Conservation (phyloP, 495 filamentous ascomycete genomes). For the Aspergillus haitiensis region DNA sequence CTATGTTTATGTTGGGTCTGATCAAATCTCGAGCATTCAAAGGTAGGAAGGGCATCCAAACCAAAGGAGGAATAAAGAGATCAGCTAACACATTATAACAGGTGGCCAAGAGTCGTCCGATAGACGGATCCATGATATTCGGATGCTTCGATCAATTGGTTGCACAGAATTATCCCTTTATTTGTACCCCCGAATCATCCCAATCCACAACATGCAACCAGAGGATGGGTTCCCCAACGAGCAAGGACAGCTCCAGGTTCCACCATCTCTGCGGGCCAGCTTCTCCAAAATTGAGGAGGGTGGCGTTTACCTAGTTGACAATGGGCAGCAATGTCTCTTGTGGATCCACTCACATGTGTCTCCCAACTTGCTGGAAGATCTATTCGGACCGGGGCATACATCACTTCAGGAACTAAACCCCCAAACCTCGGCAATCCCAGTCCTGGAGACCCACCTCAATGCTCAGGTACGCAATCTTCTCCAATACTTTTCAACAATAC, state of each 20-base stretch:
- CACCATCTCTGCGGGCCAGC: conserved; percentile 68
- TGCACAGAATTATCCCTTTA: conserved; percentile 83
- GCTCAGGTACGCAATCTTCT: conserved; percentile 92
- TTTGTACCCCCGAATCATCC: conserved; percentile 91
- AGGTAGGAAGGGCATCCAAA: conserved; percentile 40
- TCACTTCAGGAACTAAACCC: conserved; percentile 76
- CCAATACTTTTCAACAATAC: conserved; percentile 75
- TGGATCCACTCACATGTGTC: conserved; percentile 82
- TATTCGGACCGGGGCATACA: conserved; percentile 78
- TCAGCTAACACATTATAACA: conserved; percentile 19
- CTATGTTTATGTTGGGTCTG: conserved; percentile 94
- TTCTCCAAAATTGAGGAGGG: conserved; percentile 91
- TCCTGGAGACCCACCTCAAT: conserved; percentile 91
- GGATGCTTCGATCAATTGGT: conserved; percentile 85
- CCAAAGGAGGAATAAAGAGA: not conserved
- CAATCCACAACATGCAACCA: conserved; percentile 78
- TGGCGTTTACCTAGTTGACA: conserved; percentile 96
- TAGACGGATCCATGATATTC: conserved; percentile 85
- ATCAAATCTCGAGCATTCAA: conserved; percentile 93
- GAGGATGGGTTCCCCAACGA: conserved; percentile 85
- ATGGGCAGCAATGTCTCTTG: conserved; percentile 84
- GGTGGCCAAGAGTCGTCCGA: conserved; percentile 87
- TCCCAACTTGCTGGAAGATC: conserved; percentile 81
- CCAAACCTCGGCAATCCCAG: conserved; percentile 64
- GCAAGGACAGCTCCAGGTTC: conserved; percentile 79